A percentile compares a stretch with the other conserved stretches of the same genome.
phyloP scores from a whole-genome alignment of 441 rosid species.

The Pelargonium australe region DNA sequence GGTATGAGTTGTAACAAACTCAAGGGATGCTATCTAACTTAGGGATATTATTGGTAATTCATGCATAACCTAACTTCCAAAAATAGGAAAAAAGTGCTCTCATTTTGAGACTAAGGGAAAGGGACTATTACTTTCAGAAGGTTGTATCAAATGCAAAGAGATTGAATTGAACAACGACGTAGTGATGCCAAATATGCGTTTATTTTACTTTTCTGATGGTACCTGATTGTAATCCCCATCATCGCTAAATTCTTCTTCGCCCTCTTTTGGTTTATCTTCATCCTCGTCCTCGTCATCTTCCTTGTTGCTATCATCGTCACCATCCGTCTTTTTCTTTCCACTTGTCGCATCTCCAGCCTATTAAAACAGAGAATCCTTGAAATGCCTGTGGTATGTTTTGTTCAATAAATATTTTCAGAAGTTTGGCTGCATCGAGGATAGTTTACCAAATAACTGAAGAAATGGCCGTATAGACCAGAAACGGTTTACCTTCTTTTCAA shows the following conservation, averaged over 20 bases:
- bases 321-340: constrained; percentile 35
- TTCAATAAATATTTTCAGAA: background rate
- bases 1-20: no score
- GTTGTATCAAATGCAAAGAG: background rate
- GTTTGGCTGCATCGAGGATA: background rate
- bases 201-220: background rate
- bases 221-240: constrained; percentile 49
- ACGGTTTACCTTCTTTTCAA: constrained; percentile 5
- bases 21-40: no score
- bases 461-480: background rate
- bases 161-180: background rate
- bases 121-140: no score
- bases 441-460: background rate
- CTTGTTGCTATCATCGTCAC: constrained; percentile 14
- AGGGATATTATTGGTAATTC: no score
- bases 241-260: constrained; percentile 42
- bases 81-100: no score
- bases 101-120: no score
- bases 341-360: constrained; percentile 32
- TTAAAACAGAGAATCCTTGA: background rate
- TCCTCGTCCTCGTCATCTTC: constrained; percentile 39
- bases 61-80: no score
- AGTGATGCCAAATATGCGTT: background rate
- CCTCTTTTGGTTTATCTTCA: constrained; percentile 33
- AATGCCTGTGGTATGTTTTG: background rate